Percentiles rank a stretch among this genome's conserved stretches.
Conservation (phyloP, 306 rosid genomes). For the Cajanus cajan region DNA sequence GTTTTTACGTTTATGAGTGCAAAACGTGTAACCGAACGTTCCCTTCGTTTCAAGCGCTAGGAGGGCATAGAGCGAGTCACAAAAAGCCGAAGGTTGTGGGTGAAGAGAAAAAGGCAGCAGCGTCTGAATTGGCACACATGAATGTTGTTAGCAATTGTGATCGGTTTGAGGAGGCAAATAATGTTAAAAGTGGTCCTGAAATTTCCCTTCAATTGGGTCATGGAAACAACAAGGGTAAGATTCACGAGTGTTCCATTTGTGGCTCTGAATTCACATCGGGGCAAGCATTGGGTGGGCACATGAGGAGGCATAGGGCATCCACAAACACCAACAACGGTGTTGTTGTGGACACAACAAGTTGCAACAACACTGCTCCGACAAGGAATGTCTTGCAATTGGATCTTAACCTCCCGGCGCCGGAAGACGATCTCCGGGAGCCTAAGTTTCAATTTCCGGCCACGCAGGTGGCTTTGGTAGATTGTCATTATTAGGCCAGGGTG, state of each 20-base stretch:
- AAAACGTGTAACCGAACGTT: conserved; percentile 85
- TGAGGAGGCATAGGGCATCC: conserved; percentile 82
- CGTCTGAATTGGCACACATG: background rate
- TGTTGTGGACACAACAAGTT: background rate
- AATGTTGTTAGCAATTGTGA: background rate
- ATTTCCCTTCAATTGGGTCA: conserved; percentile 34
- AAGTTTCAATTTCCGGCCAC: conserved; percentile 61
- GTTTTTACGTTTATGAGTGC: conserved; percentile 71
- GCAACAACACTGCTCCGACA: conserved; percentile 16
- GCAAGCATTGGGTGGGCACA: conserved; percentile 95
- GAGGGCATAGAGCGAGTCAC: conserved; percentile 98
- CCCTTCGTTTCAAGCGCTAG: conserved; percentile 93
- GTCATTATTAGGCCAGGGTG: conserved; percentile 59
- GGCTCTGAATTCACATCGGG: conserved; percentile 86
- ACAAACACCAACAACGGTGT: background rate
- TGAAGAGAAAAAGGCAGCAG: conserved; percentile 30
- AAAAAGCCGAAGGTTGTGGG: conserved; percentile 49
- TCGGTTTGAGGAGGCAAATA: conserved; percentile 23
- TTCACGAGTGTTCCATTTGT: conserved; percentile 94
- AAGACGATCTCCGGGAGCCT: conserved; percentile 58
- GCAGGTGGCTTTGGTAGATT: conserved; percentile 78
- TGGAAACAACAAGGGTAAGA: conserved; percentile 38
- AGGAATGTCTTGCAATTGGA: conserved; percentile 58
- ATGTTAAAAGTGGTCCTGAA: background rate
- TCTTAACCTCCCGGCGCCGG: conserved; percentile 96